Conservation (phyloP, 176 grass and related monocot species). For the Lolium rigidum region DNA sequence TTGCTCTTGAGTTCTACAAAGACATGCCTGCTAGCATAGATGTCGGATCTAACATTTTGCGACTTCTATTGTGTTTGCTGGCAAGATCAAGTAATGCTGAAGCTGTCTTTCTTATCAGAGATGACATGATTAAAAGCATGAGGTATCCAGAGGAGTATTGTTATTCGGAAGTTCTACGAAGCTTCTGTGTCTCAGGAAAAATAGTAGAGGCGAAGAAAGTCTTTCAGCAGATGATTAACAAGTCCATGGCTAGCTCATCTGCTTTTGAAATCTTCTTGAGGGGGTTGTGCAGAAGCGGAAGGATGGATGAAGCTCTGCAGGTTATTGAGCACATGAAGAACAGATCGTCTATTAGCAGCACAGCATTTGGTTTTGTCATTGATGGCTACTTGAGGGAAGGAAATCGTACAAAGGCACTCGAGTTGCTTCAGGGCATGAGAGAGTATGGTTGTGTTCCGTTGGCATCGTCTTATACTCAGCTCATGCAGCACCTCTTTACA, state of each 20-base stretch:
- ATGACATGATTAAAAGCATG: constrained; percentile 66
- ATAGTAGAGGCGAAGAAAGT: constrained; percentile 62
- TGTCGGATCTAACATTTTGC: constrained; percentile 45
- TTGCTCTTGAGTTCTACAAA: constrained; percentile 79
- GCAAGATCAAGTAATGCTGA: constrained; percentile 56
- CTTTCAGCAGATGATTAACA: constrained; percentile 72
- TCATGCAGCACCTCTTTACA: constrained; percentile 74
- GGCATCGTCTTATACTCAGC: constrained; percentile 77
- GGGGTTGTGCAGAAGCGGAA: constrained; percentile 68
- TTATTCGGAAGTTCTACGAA: constrained; percentile 60
- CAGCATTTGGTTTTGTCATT: constrained; percentile 57
- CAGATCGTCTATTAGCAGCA: constrained; percentile 42
- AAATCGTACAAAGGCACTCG: constrained; percentile 56
- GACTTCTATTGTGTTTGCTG: constrained; percentile 64
- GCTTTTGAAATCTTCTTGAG: constrained; percentile 57
- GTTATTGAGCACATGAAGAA: constrained; percentile 54
- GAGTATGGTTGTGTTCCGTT: constrained; percentile 54
- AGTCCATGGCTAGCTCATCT: constrained; percentile 49
- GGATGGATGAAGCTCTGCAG: constrained; percentile 63
- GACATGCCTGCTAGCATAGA: constrained; percentile 65
- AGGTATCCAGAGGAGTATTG: constrained; percentile 58
- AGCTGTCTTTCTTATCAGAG: constrained; percentile 55
- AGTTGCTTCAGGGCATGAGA: constrained; percentile 62
- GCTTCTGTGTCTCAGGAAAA: constrained; percentile 66
- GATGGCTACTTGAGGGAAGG: constrained; percentile 69